Conservation (phyloP, 768 basidiomycete species). For the Lentinula raphanica region DNA sequence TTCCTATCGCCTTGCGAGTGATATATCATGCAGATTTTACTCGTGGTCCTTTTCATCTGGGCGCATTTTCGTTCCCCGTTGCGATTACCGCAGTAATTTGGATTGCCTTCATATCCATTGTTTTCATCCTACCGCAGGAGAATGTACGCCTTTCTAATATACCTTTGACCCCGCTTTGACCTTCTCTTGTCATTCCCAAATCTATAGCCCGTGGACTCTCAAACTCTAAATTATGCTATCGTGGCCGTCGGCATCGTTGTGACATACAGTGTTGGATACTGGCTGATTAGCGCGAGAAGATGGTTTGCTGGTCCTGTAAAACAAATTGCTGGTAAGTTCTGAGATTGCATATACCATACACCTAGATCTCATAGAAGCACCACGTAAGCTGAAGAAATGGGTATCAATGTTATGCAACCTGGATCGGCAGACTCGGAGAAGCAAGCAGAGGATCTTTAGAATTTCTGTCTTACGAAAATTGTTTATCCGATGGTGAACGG, state of each 20-base stretch:
- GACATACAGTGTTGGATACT: constrained; percentile 58
- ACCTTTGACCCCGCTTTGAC: neutral
- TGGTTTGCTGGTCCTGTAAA: constrained; percentile 71
- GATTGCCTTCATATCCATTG: constrained; percentile 70
- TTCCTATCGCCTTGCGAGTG: constrained; percentile 67
- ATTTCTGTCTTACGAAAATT: too few species aligned
- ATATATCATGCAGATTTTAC: constrained; percentile 54
- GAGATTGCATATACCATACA: neutral
- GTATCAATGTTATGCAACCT: constrained; percentile 43
- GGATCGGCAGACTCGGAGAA: constrained; percentile 19
- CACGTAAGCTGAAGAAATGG: constrained; percentile 37
- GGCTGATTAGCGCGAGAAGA: constrained; percentile 64
- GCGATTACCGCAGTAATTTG: constrained; percentile 31
- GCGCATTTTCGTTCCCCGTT: constrained; percentile 55
- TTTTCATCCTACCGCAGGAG: constrained; percentile 65
- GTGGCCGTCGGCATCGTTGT: constrained; percentile 75
- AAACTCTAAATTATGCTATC: constrained; percentile 71
- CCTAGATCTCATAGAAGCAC: neutral
- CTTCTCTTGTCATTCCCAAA: neutral
- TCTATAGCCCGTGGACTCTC: constrained; percentile 58
- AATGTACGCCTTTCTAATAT: constrained; percentile 36
- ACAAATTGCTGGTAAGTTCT: constrained; percentile 50
- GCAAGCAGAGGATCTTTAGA: neutral
- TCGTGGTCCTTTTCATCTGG: constrained; percentile 70
- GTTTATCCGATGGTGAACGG: neutral